These are phyloP conservation scores for Plasmodium coatneyi DNA, from an alignment of 169 alveolate species.

Conservation along the genomic window DNA sequence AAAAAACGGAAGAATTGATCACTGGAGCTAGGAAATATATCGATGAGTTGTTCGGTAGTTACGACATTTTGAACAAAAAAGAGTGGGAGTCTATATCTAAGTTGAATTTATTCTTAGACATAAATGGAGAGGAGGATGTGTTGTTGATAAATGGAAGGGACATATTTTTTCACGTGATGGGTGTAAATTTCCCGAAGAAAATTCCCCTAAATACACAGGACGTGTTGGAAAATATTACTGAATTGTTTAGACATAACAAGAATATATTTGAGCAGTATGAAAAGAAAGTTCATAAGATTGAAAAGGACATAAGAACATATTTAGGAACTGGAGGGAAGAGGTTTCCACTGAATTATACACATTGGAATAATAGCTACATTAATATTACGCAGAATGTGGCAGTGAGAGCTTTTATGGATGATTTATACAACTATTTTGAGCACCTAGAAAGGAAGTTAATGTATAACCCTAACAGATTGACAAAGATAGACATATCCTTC, in stretches of 20 bases:
- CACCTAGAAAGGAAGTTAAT: neutral
- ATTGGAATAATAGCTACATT: slow-evolving; percentile 17
- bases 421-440: neutral
- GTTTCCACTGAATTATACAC: slow-evolving; percentile 5
- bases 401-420: slow-evolving; percentile 28
- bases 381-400: slow-evolving; percentile 28
- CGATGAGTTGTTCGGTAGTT: slow-evolving; percentile 3
- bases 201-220: slow-evolving; percentile 1
- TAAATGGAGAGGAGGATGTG: slow-evolving; percentile 5
- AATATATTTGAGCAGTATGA: neutral
- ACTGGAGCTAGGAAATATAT: neutral
- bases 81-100: neutral
- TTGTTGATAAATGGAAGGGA: slow-evolving; percentile 3
- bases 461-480: neutral
- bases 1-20: neutral
- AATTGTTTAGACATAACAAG: slow-evolving; percentile 4
- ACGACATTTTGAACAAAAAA: neutral
- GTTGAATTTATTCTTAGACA: slow-evolving; percentile 8
- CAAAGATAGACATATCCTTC: neutral
- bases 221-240: neutral
- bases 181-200: neutral
- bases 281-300: slow-evolving; percentile 3
- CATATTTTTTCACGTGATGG: neutral
- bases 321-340: slow-evolving; percentile 14
- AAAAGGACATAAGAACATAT: neutral